Evolutionary conservation across 2,329 filamentous ascomycete species (phyloP).

Genomic region (Incumbomyces lentus): DNA sequence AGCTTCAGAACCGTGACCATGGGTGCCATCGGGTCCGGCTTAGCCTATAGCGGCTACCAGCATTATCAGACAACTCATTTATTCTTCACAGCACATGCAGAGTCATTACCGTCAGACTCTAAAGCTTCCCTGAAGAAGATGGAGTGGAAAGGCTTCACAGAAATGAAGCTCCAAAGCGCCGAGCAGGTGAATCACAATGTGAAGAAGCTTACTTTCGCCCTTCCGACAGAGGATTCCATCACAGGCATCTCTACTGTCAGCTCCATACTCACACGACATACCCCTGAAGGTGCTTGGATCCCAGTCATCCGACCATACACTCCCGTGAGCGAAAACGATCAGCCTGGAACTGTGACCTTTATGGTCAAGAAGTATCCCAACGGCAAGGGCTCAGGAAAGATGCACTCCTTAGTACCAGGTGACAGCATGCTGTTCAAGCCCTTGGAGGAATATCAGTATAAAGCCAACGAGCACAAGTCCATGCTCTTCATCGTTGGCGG

Average conservation of each 20-base stretch:
- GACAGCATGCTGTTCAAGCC: conserved; percentile 50
- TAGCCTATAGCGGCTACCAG: conserved; percentile 12
- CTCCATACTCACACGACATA: conserved; percentile 51
- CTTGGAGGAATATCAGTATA: conserved; percentile 47
- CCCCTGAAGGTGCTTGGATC: conserved; percentile 46
- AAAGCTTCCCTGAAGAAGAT: conserved; percentile 20
- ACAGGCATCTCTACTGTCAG: conserved; percentile 36
- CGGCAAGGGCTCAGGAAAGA: conserved; percentile 53
- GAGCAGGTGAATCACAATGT: conserved; percentile 50
- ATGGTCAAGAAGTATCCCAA: conserved; percentile 59
- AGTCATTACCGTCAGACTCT: conserved; percentile 19
- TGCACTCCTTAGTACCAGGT: conserved; percentile 57
- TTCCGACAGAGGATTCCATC: conserved; percentile 38
- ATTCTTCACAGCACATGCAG: conserved; percentile 17
- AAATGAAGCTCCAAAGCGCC: conserved; percentile 41
- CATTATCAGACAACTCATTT: conserved; percentile 14
- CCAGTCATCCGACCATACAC: conserved; percentile 59
- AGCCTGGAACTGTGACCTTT: conserved; percentile 51
- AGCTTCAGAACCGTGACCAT: neutral
- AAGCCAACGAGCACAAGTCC: conserved; percentile 34
- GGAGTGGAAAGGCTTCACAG: conserved; percentile 31
- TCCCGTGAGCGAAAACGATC: conserved; percentile 46
- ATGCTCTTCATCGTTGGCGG: conserved; percentile 61
- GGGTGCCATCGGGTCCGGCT: neutral
- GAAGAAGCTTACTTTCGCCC: conserved; percentile 46